phyloP scores from a whole-genome alignment of 805 yeast species.

The Yueomyces sinensis region DNA sequence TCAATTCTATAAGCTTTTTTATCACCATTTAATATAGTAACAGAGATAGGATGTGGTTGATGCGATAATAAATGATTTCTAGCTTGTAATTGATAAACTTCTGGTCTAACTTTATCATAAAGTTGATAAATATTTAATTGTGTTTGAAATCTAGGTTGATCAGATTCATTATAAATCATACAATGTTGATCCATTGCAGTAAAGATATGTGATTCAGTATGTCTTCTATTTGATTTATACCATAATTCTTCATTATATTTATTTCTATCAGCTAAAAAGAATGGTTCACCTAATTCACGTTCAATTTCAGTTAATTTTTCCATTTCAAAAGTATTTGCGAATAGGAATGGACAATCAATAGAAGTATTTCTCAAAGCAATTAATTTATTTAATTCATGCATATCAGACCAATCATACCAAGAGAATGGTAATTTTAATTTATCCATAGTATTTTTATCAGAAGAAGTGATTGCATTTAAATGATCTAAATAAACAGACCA shows the following conservation, averaged over 20 bases:
- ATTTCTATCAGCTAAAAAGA: conserved; percentile 11
- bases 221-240: conserved; percentile 5
- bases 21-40: conserved; percentile 14
- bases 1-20: conserved; percentile 9
- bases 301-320: conserved; percentile 8
- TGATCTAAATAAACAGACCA: conserved; percentile 35
- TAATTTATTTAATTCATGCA: conserved; percentile 28
- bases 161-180: not conserved
- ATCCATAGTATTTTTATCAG: not conserved
- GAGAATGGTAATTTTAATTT: conserved; percentile 30
- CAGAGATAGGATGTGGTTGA: conserved; percentile 13
- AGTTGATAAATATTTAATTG: conserved; percentile 7
- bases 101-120: conserved; percentile 17
- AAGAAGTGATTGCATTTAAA: conserved; percentile 9
- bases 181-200: conserved; percentile 1
- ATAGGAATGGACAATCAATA: conserved; percentile 11
- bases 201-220: conserved; percentile 1
- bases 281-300: conserved; percentile 6
- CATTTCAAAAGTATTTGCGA: conserved; percentile 8
- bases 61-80: conserved; percentile 12
- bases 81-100: conserved; percentile 21
- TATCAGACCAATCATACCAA: conserved; percentile 48
- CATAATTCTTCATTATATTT: conserved; percentile 11
- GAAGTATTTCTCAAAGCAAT: conserved; percentile 11
- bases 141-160: conserved; percentile 2